These are phyloP conservation scores for Amanita exitialis DNA, from an alignment of 768 basidiomycete species.

Conservation along the genomic window DNA sequence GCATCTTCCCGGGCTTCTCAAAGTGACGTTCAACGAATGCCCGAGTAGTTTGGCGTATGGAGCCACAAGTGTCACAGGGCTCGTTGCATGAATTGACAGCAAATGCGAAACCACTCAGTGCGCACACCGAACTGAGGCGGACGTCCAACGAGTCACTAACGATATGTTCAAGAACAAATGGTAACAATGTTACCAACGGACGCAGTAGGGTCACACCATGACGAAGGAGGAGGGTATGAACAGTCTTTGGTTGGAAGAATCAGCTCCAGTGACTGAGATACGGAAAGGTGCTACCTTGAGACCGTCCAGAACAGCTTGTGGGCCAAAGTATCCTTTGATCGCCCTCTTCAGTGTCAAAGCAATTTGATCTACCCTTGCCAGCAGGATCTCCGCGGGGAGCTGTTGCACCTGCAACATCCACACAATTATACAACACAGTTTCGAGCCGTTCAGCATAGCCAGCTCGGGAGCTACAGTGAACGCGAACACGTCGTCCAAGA, in stretches of 20 bases:
- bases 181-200: constrained; percentile 39
- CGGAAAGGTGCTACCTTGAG: constrained; percentile 18
- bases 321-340: constrained; percentile 19
- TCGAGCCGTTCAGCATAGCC: constrained; percentile 28
- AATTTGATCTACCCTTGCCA: constrained; percentile 20
- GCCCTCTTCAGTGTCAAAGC: constrained; percentile 23
- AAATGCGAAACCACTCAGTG: constrained; percentile 43
- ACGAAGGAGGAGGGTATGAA: constrained; percentile 22
- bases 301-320: constrained; percentile 22
- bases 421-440: constrained; percentile 35
- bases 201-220: constrained; percentile 39
- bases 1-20: constrained; percentile 3
- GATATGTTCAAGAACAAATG: constrained; percentile 23
- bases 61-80: constrained; percentile 8
- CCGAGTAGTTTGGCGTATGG: constrained; percentile 17
- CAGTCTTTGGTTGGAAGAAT: constrained; percentile 16
- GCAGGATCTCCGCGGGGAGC: constrained; percentile 32
- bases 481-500: constrained; percentile 35
- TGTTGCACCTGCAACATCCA: constrained; percentile 42
- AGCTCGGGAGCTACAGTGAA: constrained; percentile 26
- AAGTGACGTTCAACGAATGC: constrained; percentile 15
- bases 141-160: constrained; percentile 16
- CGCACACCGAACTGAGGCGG: constrained; percentile 46
- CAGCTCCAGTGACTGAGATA: not conserved
- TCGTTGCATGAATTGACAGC: constrained; percentile 20